Evolutionary conservation across 75 land plant species (phyloP).

Genomic region (Pinus albicaulis): DNA sequence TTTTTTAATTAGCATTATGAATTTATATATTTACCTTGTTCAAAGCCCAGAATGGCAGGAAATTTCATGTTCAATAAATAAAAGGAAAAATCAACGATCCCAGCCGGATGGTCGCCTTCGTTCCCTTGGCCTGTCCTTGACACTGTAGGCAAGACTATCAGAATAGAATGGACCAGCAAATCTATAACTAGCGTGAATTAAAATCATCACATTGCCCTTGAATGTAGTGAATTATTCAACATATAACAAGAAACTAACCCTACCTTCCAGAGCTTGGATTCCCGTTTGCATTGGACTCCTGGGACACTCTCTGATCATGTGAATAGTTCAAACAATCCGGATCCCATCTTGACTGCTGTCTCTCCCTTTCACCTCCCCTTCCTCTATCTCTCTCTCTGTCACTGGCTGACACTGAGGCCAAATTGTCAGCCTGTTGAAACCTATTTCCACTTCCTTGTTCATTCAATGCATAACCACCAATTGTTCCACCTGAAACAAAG

Average conservation of each 20-base stretch:
- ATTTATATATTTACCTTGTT: not conserved
- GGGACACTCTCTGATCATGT: conserved; percentile 3
- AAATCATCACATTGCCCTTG: not conserved
- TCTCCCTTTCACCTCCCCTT: conserved; percentile 17
- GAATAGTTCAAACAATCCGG: conserved; percentile 2
- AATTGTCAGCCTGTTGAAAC: conserved; percentile 4
- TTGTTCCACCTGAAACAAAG: conserved; percentile 82
- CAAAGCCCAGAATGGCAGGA: not conserved
- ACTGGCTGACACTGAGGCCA: not conserved
- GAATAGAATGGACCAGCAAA: not conserved
- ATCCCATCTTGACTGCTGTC: conserved; percentile 33
- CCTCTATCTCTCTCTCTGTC: conserved; percentile 7
- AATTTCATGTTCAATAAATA: not conserved
- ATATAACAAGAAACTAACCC: not conserved
- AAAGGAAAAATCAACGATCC: conserved; percentile 47
- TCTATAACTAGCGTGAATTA: not conserved
- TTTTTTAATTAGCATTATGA: not conserved
- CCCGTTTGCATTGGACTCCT: conserved; percentile 20
- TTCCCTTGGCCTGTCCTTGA: conserved; percentile 62
- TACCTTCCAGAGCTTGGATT: conserved; percentile 50
- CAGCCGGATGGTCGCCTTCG: conserved; percentile 87
- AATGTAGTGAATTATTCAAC: not conserved
- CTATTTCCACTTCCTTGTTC: conserved; percentile 16
- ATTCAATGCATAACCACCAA: conserved; percentile 12
- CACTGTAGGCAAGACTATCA: conserved; percentile 38